Evolutionary conservation across 2,329 filamentous ascomycete species (phyloP).

Genomic region (Aotearoamyces nothofagi): DNA sequence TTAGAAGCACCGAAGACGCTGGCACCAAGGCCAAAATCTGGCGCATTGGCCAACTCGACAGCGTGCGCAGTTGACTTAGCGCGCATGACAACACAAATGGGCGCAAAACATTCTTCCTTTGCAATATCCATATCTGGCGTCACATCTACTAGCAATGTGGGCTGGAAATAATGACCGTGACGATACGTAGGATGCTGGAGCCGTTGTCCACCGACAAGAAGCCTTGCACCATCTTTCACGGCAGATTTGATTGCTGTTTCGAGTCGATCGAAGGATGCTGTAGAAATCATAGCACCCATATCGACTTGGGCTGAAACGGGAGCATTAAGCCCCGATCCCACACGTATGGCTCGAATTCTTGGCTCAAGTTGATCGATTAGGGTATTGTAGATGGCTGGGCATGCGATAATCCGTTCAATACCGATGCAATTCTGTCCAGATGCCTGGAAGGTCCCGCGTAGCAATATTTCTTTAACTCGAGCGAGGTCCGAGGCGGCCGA

Average conservation of each 20-base stretch:
- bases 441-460: slow-evolving; percentile 89
- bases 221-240: slow-evolving; percentile 60
- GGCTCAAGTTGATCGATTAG: slow-evolving; percentile 58
- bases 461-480: slow-evolving; percentile 65
- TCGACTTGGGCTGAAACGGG: slow-evolving; percentile 42
- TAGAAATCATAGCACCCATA: slow-evolving; percentile 81
- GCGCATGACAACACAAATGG: slow-evolving; percentile 75
- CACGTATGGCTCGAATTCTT: slow-evolving; percentile 57
- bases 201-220: slow-evolving; percentile 66
- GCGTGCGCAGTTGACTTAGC: slow-evolving; percentile 48
- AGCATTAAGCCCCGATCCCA: slow-evolving; percentile 51
- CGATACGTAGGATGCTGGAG: slow-evolving; percentile 58
- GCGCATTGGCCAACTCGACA: slow-evolving; percentile 68
- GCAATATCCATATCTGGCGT: slow-evolving; percentile 76
- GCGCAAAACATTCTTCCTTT: slow-evolving; percentile 83
- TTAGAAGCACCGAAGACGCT: slow-evolving; percentile 69
- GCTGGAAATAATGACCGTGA: slow-evolving; percentile 78
- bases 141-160: slow-evolving; percentile 84
- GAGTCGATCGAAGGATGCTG: slow-evolving; percentile 57
- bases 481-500: slow-evolving; percentile 47
- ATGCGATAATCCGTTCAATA: slow-evolving; percentile 80
- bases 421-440: slow-evolving; percentile 97
- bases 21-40: slow-evolving; percentile 73
- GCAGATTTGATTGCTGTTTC: slow-evolving; percentile 67
- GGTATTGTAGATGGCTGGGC: slow-evolving; percentile 58